Evolutionary conservation across 2,329 filamentous ascomycete genomes (phyloP), one percentile per base, ranked within the genome.

Genomic region (Juglanconis sp.): DNA sequence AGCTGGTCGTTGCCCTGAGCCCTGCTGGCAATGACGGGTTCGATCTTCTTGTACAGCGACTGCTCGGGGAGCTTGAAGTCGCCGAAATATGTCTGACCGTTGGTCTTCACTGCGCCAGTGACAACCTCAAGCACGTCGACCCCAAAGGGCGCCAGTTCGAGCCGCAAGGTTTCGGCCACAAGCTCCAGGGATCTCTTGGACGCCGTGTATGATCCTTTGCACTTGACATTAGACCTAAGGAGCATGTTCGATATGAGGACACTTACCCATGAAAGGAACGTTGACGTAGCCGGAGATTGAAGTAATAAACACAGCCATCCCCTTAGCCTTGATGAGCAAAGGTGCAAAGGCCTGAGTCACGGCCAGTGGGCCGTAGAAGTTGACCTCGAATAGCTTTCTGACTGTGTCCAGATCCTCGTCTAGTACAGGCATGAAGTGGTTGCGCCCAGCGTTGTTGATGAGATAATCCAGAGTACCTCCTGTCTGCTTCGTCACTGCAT

Each of bases 301-400:
- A 11, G 65, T 63, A 17, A 72, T 66, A 42, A 68, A 69, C 11
- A 68, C 66, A 4, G 62, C 63, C 56, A 66, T 69, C 3, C 71
- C 69, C 61, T 70, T 69, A 3, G 68, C 61, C 40, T 66, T 66
- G 58, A 71, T 67, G 24, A 73, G 63, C 56, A 71, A 49, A 13
- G 67, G 65, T 13, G 65, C 60, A 53, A 73, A 71, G 1, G 65
- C 64, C 44, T 70, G 66, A 15, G 67, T 67, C 10, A 71, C 62
- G 36, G 66, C 66, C 44, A 73, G 65, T 1, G 67, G 66, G n/a
- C 65, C 70, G 9, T 68, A 63, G 62, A 72, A 67, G 54, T 72
- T 73, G 34, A 71, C 67, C 24, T 70, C 69, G 44, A 71, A 72
- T 31, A 71, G 57, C 1, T 64, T 36, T 42, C 63, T 67, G 32